Evolutionary conservation across 192 early-diverging fungal species (phyloP), one percentile per base, ranked within the genome.

Genomic region (Coemansia sp.): DNA sequence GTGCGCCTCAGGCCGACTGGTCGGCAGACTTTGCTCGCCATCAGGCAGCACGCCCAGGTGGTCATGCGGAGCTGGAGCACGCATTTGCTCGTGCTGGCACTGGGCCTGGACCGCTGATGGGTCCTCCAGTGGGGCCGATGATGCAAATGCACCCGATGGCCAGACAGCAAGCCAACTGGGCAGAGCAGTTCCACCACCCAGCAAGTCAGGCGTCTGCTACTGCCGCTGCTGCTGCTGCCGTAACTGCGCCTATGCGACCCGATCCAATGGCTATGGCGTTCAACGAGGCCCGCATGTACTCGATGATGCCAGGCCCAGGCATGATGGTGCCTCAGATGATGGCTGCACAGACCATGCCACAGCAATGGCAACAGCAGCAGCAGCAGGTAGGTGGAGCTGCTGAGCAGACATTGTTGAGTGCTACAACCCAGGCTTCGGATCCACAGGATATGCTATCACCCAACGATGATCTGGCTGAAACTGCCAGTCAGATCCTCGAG

Each of bases 401-500:
- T 70, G 62, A 81, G 65, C 86, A 91, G 62, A 67, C 54, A 5
- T 73, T 61, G n/a, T 65, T 64, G 0, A 33, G 59, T 27, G 71
- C 38, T 57, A 16, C 55, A 15, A 15, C 55, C 3, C 55, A 33
- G 55, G 55, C 29, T 18, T 60, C 10, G 76, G 57, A 60, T 34
- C 86, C 65, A 70, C 75, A 22, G 83, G 22, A 22, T 20, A 79
- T 12, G 16, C 15, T 60, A n/a, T 34, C 57, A 3, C 18, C 57
- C 16, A 51, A 91, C 40, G 91, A 94, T 18, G 89, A 91, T 22
- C 86, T 98, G 15, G 90, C 93, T 6, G 84, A 88, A 55, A 94
- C 93, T 1, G 97, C 97, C 31, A 90, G 88, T 11, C 84, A 92
- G 64, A 86, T 99, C 29, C 75, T 97, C 15, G 89, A 93, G 38